These are phyloP conservation scores for Bjerkandera adusta DNA, from an alignment of 1,284 basidiomycete genomes.

Conservation along the genomic window DNA sequence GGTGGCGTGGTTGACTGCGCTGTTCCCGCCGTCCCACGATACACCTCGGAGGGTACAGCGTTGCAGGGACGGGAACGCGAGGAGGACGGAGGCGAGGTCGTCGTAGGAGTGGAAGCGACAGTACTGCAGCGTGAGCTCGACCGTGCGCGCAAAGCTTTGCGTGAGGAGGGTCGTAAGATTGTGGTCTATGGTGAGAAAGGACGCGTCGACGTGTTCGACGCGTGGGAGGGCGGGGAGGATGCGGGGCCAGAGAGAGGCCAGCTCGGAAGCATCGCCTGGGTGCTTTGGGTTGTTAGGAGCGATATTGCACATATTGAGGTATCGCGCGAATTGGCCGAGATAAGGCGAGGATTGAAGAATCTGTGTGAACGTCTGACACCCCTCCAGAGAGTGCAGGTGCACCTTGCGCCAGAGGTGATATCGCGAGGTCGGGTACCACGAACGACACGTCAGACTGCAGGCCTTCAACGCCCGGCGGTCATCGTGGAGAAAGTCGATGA, in stretches of 20 bases:
- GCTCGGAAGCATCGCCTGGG: background rate
- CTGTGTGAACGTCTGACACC: conserved; percentile 18
- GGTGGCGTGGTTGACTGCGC: background rate
- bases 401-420: conserved; percentile 35
- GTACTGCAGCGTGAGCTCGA: conserved; percentile 23
- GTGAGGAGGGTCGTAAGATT: conserved; percentile 8
- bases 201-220: conserved; percentile 22
- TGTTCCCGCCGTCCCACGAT: conserved; percentile 19
- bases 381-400: conserved; percentile 18
- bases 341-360: conserved; percentile 21
- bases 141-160: conserved; percentile 8
- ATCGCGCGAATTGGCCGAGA: conserved; percentile 26
- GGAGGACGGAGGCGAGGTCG: conserved; percentile 25
- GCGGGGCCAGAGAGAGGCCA: conserved; percentile 1
- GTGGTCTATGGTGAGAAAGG: conserved; percentile 17
- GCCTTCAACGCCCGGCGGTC: conserved; percentile 29
- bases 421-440: conserved; percentile 35
- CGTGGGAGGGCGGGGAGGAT: conserved; percentile 20
- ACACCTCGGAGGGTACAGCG: conserved; percentile 23
- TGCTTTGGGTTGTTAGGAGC: background rate
- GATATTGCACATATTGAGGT: conserved; percentile 14
- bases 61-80: conserved; percentile 25
- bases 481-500: conserved; percentile 36
- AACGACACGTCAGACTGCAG: conserved; percentile 34
- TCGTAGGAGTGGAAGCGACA: conserved; percentile 28